Conservation (phyloP, 352 stramenopile species). For the Phytophthora foliorum region DNA sequence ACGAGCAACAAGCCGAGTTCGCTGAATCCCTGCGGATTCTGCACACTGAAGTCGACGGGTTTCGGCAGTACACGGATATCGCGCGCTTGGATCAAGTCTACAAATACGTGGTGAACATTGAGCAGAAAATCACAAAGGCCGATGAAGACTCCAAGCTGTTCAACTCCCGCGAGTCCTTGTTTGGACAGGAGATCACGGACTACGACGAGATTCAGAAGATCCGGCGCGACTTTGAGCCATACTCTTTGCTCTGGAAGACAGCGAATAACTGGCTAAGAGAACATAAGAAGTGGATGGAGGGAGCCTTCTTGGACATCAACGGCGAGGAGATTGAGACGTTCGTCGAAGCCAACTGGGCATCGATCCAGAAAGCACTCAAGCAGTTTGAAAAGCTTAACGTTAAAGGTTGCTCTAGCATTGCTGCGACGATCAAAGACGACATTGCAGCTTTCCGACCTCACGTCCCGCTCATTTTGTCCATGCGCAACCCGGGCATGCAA, state of each 20-base stretch:
- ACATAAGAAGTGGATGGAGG: slow-evolving; percentile 94
- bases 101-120: slow-evolving; percentile 89
- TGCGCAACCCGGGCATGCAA: slow-evolving; percentile 95
- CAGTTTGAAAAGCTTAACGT: slow-evolving; percentile 94
- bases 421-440: slow-evolving; percentile 89
- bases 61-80: slow-evolving; percentile 90
- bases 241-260: slow-evolving; percentile 95
- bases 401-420: slow-evolving; percentile 88
- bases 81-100: slow-evolving; percentile 87
- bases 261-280: slow-evolving; percentile 92
- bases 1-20: slow-evolving; percentile 94
- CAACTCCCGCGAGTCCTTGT: slow-evolving; percentile 93
- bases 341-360: slow-evolving; percentile 81
- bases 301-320: slow-evolving; percentile 92
- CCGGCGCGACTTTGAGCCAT: slow-evolving; percentile 94
- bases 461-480: slow-evolving; percentile 89
- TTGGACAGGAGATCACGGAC: slow-evolving; percentile 90
- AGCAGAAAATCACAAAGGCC: slow-evolving; percentile 89
- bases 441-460: slow-evolving; percentile 92
- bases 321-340: slow-evolving; percentile 94
- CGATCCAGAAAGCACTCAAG: slow-evolving; percentile 93
- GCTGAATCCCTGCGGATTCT: slow-evolving; percentile 84
- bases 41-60: slow-evolving; percentile 90
- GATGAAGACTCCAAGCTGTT: slow-evolving; percentile 93
- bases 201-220: slow-evolving; percentile 94